Percentiles rank a stretch among this genome's conserved stretches.
phyloP scores from a whole-genome alignment of 495 filamentous ascomycete genomes.

The Aspergillus carlsbadensis region DNA sequence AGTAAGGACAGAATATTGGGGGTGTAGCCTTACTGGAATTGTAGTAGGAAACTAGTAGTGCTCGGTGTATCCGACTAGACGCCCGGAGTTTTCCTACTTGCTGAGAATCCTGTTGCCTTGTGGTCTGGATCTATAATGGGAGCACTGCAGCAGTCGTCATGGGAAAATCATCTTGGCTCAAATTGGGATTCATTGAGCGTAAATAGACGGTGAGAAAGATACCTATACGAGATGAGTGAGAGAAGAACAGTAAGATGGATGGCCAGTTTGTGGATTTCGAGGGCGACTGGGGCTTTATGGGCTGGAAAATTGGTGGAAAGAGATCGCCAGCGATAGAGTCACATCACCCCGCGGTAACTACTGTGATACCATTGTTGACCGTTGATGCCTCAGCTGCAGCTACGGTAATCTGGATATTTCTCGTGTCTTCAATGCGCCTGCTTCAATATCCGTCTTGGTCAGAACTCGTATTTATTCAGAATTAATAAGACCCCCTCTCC shows the following conservation, averaged over 20 bases:
- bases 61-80: background rate
- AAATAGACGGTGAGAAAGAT: background rate
- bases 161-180: slow-evolving; percentile 3
- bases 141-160: slow-evolving; percentile 12
- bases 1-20: too few relatives aligned
- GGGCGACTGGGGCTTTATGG: too few relatives aligned
- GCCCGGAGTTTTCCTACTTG: background rate
- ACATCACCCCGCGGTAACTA: background rate
- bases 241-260: background rate
- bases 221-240: background rate
- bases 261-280: too few relatives aligned
- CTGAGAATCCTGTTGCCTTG: slow-evolving; percentile 11
- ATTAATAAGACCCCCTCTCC: background rate
- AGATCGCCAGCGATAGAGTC: background rate
- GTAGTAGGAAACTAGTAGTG: background rate
- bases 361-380: background rate
- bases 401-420: background rate
- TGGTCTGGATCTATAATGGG: slow-evolving; percentile 10
- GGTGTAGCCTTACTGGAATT: background rate
- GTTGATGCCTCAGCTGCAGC: background rate
- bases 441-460: background rate
- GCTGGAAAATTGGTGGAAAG: background rate
- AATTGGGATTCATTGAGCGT: background rate
- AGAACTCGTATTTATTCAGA: background rate
- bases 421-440: background rate